Conservation (phyloP, 257 asterid genomes). For the Phtheirospermum japonicum region DNA sequence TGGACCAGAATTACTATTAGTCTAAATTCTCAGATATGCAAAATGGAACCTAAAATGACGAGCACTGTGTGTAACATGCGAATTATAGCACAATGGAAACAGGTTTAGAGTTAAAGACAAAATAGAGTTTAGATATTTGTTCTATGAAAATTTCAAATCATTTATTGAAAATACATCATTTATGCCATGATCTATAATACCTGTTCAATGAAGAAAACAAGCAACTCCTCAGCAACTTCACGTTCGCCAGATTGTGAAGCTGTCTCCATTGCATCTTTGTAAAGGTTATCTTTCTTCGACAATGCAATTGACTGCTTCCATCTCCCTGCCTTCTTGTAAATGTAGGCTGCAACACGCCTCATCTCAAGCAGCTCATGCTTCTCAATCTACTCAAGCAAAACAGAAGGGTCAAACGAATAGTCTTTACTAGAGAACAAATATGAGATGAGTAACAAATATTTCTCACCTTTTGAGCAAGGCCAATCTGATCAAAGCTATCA, state of each 20-base stretch:
- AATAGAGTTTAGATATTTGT: not conserved
- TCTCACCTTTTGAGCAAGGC: constrained; percentile 84
- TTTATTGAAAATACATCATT: not conserved
- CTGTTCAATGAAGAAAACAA: constrained; percentile 87
- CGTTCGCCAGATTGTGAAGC: constrained; percentile 97
- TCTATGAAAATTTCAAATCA: constrained; percentile 6
- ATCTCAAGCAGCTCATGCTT: constrained; percentile 94
- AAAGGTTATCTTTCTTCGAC: constrained; percentile 89
- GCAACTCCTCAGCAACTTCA: constrained; percentile 96
- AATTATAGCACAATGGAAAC: not conserved
- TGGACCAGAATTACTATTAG: not conserved
- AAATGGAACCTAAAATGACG: not conserved
- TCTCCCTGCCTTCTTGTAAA: constrained; percentile 93
- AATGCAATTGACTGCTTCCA: constrained; percentile 94
- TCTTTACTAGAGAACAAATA: constrained; percentile 7
- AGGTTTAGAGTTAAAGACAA: not conserved
- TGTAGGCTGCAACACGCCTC: constrained; percentile 98
- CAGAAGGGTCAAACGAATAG: not conserved
- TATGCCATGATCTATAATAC: constrained; percentile 33
- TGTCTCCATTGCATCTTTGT: constrained; percentile 97
- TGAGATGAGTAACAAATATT: not conserved
- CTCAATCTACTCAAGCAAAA: constrained; percentile 65
- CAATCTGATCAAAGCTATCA: constrained; percentile 89
- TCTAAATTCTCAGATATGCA: constrained; percentile 4
- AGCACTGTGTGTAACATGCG: not conserved